Conservation (phyloP, 768 basidiomycete species). For the Mycena latifolia region DNA sequence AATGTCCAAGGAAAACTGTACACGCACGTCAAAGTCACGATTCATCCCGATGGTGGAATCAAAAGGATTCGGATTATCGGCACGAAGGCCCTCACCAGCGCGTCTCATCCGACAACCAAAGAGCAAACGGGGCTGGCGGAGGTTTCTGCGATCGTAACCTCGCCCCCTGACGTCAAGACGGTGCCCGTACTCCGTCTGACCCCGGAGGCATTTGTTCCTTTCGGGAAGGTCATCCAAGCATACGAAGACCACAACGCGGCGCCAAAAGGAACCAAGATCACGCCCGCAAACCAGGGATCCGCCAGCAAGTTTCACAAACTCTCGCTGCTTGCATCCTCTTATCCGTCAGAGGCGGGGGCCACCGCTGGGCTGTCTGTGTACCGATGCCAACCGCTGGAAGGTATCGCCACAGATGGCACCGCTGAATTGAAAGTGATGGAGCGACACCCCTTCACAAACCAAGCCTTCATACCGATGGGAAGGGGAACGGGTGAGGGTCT, state of each 20-base stretch:
- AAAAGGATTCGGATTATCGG: slow-evolving; percentile 93
- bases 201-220: slow-evolving; percentile 87
- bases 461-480: slow-evolving; percentile 96
- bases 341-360: slow-evolving; percentile 68
- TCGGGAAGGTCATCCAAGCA: slow-evolving; percentile 93
- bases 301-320: slow-evolving; percentile 96
- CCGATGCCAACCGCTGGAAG: slow-evolving; percentile 70
- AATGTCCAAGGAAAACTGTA: slow-evolving; percentile 68
- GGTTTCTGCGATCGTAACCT: neutral
- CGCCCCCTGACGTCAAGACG: neutral
- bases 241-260: slow-evolving; percentile 76
- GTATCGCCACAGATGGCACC: slow-evolving; percentile 60
- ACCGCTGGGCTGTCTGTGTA: slow-evolving; percentile 86
- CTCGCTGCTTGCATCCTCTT: slow-evolving; percentile 74
- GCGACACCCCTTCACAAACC: slow-evolving; percentile 90
- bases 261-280: slow-evolving; percentile 78
- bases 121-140: slow-evolving; percentile 10
- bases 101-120: slow-evolving; percentile 5
- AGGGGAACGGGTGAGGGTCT: slow-evolving; percentile 56
- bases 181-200: slow-evolving; percentile 81
- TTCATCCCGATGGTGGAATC: slow-evolving; percentile 95
- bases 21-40: slow-evolving; percentile 90
- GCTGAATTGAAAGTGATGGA: slow-evolving; percentile 83
- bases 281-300: slow-evolving; percentile 89
- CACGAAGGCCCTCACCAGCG: slow-evolving; percentile 44